Evolutionary conservation across 495 filamentous ascomycete species (phyloP).

Genomic region (Talaromyces stipitatus): DNA sequence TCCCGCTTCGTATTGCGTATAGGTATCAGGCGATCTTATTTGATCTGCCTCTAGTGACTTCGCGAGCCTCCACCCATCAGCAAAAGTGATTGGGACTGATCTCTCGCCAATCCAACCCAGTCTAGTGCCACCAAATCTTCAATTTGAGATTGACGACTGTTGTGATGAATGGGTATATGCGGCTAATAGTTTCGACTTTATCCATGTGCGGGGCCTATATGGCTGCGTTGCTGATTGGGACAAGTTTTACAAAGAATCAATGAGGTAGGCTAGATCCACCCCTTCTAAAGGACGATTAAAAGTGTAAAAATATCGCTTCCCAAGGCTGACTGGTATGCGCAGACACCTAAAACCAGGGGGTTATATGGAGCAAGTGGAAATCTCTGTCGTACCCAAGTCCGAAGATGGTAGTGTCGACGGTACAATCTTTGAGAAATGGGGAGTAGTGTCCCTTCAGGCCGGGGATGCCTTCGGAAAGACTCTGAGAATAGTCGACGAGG

Average conservation of each 20-base stretch:
- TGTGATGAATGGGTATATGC: constrained; percentile 45
- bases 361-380: constrained; percentile 55
- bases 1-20: not conserved
- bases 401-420: constrained; percentile 41
- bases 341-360: constrained; percentile 53
- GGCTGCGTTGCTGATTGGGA: constrained; percentile 55
- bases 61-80: constrained; percentile 22
- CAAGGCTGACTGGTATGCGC: constrained; percentile 2
- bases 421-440: constrained; percentile 28
- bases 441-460: constrained; percentile 42
- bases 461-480: constrained; percentile 41
- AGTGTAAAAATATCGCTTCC: not conserved
- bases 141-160: constrained; percentile 49
- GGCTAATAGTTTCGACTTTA: constrained; percentile 50
- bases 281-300: constrained; percentile 3
- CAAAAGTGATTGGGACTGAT: constrained; percentile 34
- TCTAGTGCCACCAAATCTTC: constrained; percentile 38
- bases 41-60: constrained; percentile 23
- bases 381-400: constrained; percentile 40
- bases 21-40: constrained; percentile 1
- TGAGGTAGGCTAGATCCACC: constrained; percentile 16
- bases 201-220: constrained; percentile 52
- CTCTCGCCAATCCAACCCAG: constrained; percentile 35
- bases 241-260: constrained; percentile 28
- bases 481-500: constrained; percentile 36